Percentiles rank a stretch among this genome's conserved stretches.
phyloP scores from a whole-genome alignment of 768 basidiomycete genomes.

The Boletus subcaerulescens region DNA sequence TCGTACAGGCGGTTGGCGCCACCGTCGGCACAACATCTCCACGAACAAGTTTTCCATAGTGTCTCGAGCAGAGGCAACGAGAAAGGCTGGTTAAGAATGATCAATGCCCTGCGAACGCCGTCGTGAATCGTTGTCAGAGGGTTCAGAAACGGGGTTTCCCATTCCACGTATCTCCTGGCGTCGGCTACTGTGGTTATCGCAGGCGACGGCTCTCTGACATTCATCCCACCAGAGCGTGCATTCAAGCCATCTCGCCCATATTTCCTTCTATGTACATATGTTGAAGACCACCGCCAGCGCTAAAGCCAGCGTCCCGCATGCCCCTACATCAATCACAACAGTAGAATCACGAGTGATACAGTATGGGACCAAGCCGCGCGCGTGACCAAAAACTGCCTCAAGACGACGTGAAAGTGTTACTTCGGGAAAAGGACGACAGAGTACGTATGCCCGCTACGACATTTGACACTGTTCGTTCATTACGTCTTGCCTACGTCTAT shows the following conservation, averaged over 20 bases:
- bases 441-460: constrained; percentile 3
- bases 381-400: constrained; percentile 16
- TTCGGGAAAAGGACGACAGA: constrained; percentile 28
- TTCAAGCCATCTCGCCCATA: neutral
- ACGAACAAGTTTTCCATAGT: constrained; percentile 52
- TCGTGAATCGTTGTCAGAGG: constrained; percentile 8
- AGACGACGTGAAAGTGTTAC: constrained; percentile 16
- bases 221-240: no score
- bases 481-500: neutral
- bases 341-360: constrained; percentile 1
- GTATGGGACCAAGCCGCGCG: constrained; percentile 26
- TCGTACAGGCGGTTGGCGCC: constrained; percentile 86
- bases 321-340: constrained; percentile 1
- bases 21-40: constrained; percentile 80
- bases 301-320: constrained; percentile 4
- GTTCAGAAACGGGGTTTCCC: constrained; percentile 25
- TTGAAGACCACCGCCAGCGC: constrained; percentile 1
- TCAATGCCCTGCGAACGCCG: constrained; percentile 48
- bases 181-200: neutral
- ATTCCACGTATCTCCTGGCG: constrained; percentile 11
- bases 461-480: neutral
- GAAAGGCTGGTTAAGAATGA: constrained; percentile 92
- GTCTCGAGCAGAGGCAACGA: constrained; percentile 55
- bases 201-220: neutral
- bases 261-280: constrained; percentile 24